Conservation (phyloP, 768 basidiomycete genomes). For the Lactarius hengduanensis region DNA sequence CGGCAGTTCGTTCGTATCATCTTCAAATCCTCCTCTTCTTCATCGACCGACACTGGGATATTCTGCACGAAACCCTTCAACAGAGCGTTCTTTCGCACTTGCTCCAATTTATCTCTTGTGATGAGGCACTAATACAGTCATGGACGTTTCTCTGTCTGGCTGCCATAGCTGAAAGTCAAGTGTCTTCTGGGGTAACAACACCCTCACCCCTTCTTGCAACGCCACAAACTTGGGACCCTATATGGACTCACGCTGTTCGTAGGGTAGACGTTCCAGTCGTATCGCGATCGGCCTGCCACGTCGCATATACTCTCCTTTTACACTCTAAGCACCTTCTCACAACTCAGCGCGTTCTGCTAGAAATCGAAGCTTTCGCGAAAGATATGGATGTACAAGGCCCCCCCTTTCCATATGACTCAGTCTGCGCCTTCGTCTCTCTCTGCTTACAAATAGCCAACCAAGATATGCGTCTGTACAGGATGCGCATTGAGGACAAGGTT, state of each 20-base stretch:
- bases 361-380: slow-evolving; percentile 76
- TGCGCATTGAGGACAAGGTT: slow-evolving; percentile 86
- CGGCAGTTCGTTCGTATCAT: slow-evolving; percentile 45
- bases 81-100: slow-evolving; percentile 55
- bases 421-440: slow-evolving; percentile 75
- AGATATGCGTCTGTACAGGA: slow-evolving; percentile 79
- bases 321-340: slow-evolving; percentile 47
- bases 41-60: slow-evolving; percentile 72
- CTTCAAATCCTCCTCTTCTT: slow-evolving; percentile 85
- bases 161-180: slow-evolving; percentile 49
- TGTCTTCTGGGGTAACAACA: slow-evolving; percentile 17
- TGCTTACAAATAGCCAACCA: slow-evolving; percentile 71
- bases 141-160: slow-evolving; percentile 86
- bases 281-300: slow-evolving; percentile 79
- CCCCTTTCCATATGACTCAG: slow-evolving; percentile 80
- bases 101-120: slow-evolving; percentile 57
- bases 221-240: slow-evolving; percentile 56
- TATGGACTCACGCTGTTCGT: slow-evolving; percentile 83
- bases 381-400: slow-evolving; percentile 93
- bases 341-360: slow-evolving; percentile 56
- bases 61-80: slow-evolving; percentile 59
- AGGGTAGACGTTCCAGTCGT: slow-evolving; percentile 64
- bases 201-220: slow-evolving; percentile 12
- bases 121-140: slow-evolving; percentile 66
- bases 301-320: slow-evolving; percentile 54